A percentile compares a stretch with the other conserved stretches of the same genome.
Evolutionary conservation across 169 alveolate genomes (phyloP).

Genomic region (Eimeria tenella): DNA sequence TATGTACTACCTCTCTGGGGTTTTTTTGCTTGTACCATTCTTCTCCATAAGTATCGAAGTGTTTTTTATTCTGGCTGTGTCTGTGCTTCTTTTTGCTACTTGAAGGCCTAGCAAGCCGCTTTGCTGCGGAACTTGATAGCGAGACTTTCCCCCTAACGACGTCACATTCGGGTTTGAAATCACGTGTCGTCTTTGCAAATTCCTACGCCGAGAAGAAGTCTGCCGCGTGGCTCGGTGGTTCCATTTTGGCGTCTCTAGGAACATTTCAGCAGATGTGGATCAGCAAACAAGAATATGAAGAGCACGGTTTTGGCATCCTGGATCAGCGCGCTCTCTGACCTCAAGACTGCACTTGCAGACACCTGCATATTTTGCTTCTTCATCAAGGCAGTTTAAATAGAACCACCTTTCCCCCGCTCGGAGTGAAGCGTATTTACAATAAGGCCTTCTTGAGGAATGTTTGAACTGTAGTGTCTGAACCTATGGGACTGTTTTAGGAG

Average conservation of each 20-base stretch:
- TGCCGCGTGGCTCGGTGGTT: constrained; percentile 99
- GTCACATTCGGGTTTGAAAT: constrained; percentile 83
- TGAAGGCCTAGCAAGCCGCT: constrained; percentile 75
- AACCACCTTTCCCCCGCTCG: too few species aligned
- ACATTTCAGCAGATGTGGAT: constrained; percentile 98
- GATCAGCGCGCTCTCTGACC: constrained; percentile 4
- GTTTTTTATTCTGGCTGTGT: background rate
- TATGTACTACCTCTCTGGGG: background rate
- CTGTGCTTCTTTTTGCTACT: background rate
- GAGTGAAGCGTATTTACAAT: too few species aligned
- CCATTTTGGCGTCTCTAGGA: constrained; percentile 95
- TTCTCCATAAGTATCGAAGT: background rate
- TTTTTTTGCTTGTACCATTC: background rate
- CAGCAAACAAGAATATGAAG: constrained; percentile 97
- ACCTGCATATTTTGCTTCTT: too few species aligned
- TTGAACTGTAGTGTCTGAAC: too few species aligned
- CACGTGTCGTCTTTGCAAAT: constrained; percentile 89
- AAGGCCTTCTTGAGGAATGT: too few species aligned
- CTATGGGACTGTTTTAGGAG: too few species aligned
- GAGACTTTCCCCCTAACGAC: constrained; percentile 53
- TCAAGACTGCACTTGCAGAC: background rate
- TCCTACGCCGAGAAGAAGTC: constrained; percentile 91
- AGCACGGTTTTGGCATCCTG: constrained; percentile 75
- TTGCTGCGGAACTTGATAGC: constrained; percentile 76
- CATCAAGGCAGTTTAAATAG: too few species aligned